Conservation (phyloP, 1,139 yeast species). For the Schizosaccharomyces versatilis region DNA sequence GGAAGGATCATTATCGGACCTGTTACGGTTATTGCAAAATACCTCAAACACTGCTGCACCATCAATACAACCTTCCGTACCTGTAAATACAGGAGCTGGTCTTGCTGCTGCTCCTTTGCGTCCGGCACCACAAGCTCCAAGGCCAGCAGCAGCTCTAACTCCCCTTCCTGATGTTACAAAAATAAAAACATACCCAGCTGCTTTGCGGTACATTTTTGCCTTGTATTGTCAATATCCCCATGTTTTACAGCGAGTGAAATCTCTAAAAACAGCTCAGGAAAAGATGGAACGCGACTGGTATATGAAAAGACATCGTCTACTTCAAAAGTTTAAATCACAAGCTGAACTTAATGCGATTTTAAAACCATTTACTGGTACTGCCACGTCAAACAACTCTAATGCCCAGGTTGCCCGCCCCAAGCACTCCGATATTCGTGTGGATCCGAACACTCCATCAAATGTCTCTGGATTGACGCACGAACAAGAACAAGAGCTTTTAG, state of each 20-base stretch:
- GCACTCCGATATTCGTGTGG: too few relatives aligned
- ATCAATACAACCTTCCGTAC: too few relatives aligned
- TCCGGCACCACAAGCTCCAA: too few relatives aligned
- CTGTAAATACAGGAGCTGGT: too few relatives aligned
- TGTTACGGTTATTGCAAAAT: too few relatives aligned
- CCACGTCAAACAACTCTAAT: too few relatives aligned
- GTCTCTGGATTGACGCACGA: background rate
- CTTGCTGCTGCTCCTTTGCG: too few relatives aligned
- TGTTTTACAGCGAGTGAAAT: background rate
- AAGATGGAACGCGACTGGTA: slow-evolving; percentile 1
- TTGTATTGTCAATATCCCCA: background rate
- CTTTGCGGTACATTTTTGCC: background rate
- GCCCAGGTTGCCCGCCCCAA: too few relatives aligned
- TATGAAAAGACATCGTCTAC: background rate
- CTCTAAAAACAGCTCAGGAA: background rate
- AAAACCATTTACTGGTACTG: background rate
- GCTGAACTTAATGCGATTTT: background rate
- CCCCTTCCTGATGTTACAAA: background rate
- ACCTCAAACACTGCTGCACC: too few relatives aligned
- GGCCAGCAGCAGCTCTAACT: too few relatives aligned
- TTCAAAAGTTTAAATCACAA: background rate
- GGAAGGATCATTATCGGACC: too few relatives aligned
- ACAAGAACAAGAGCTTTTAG: background rate
- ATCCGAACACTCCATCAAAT: too few relatives aligned
- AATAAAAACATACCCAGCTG: background rate